phyloP scores from a whole-genome alignment of 768 basidiomycete genomes.

The Rhodotorula babjevae region DNA sequence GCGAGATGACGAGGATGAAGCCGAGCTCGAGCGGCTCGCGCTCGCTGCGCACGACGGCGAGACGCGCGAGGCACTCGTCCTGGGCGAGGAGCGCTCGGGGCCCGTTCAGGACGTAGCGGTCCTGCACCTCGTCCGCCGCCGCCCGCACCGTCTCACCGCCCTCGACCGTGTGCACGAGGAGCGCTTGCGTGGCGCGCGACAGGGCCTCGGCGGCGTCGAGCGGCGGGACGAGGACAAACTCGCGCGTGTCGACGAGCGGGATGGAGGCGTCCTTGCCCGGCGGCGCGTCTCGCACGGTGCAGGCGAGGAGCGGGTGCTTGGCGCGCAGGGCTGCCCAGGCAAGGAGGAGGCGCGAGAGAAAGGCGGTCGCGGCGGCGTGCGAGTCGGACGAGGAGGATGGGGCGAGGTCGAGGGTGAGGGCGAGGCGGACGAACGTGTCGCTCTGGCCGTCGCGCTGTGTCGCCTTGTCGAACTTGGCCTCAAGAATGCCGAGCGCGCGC shows the following conservation, averaged over 20 bases:
- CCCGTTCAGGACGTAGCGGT: slow-evolving; percentile 5
- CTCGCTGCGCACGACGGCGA: neutral
- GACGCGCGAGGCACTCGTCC: slow-evolving; percentile 1
- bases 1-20: slow-evolving; percentile 23
- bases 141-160: neutral
- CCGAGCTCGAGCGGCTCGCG: neutral
- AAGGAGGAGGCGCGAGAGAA: neutral
- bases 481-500: slow-evolving; percentile 17
- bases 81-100: slow-evolving; percentile 7
- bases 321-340: slow-evolving; percentile 14
- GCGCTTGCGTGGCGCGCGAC: neutral
- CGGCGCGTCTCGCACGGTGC: neutral
- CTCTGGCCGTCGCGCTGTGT: neutral
- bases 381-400: neutral
- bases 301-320: slow-evolving; percentile 12
- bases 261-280: neutral
- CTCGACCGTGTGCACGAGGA: neutral
- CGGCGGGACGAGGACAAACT: neutral
- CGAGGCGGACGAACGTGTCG: slow-evolving; percentile 15
- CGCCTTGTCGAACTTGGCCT: slow-evolving; percentile 19
- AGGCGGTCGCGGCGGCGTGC: neutral
- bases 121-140: slow-evolving; percentile 6
- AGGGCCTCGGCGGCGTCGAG: neutral
- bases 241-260: neutral
- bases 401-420: neutral